Evolutionary conservation across 108 stramenopile genomes (phyloP), one percentile per base, ranked within the genome.

Genomic region (Skeletonema costatum): DNA sequence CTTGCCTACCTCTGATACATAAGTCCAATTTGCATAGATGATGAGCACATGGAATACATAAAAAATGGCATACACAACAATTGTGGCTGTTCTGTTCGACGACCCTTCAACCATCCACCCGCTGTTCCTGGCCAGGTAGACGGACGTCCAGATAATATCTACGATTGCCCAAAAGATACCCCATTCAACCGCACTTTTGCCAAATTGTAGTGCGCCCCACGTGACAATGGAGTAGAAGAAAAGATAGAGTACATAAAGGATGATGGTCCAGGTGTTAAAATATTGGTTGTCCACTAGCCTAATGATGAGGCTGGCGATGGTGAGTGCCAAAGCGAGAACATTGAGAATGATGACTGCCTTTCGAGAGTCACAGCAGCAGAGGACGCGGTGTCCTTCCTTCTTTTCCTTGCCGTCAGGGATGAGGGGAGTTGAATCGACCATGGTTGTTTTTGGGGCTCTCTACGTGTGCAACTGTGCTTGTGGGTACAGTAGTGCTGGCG

Each of bases 361-460:
- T 2, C 71, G 71, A 29, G 58, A 60, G 39, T 72, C 71, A 33
- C 71, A 72, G 35, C 71, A 72, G 60, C 71, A 72, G 60, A 72
- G 61, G 60, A 72, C 71, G 25, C 71, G 60, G 32, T 72, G 71
- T 4, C 71, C 71, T 19, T 61, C 35, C 60, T 72, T 72, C 36
- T 62, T 17, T 13, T 72, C 1, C 5, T 21, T 5, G 6, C 13
- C 36, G 3, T 12, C 44, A 14, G 44, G 16, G 71, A 72, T 60
- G 59, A 72, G 71, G 32, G 71, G 71, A 12, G 44, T 46, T 46
- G 44, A 11, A 46, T 46, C 44, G 44, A 46, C 44, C 44, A 46
- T 46, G 44, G 44, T 16, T 46, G 44, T 25, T 25, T 25, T 25
- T 25, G 25, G 25, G 25, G 25, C 25, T 25, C 0, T 25, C 25